These are phyloP conservation scores for Aspergillaceae sp. DNA, from an alignment of 2,329 filamentous ascomycete species.

Conservation along the genomic window DNA sequence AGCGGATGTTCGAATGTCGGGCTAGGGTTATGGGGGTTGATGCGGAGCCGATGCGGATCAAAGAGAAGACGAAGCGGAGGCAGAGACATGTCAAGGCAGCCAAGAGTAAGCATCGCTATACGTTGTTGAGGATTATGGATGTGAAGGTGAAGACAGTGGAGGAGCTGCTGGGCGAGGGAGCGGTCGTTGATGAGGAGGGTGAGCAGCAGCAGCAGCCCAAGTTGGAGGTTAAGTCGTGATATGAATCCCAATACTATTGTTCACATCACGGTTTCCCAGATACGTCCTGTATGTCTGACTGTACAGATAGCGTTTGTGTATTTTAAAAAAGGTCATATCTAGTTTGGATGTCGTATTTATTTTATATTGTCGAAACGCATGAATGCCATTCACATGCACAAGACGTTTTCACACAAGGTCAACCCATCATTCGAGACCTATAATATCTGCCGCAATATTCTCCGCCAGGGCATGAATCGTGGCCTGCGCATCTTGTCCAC, in stretches of 20 bases:
- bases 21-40: conserved; percentile 79
- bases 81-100: conserved; percentile 60
- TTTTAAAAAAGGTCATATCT: too few species aligned
- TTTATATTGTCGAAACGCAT: too few species aligned
- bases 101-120: conserved; percentile 85
- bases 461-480: conserved; percentile 32
- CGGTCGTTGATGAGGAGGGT: conserved; percentile 25
- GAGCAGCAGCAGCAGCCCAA: conserved; percentile 8
- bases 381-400: too few species aligned
- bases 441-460: conserved; percentile 25
- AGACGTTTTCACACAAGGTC: too few species aligned
- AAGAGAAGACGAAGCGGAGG: conserved; percentile 75
- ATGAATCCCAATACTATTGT: not conserved
- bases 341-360: too few species aligned
- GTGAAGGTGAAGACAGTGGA: conserved; percentile 57
- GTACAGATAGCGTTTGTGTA: too few species aligned
- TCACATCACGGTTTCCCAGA: too few species aligned
- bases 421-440: not conserved
- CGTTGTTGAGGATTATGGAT: conserved; percentile 75
- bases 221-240: conserved; percentile 19
- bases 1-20: conserved; percentile 73
- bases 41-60: conserved; percentile 65
- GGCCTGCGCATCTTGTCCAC: conserved; percentile 11
- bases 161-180: conserved; percentile 41
- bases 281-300: too few species aligned